Evolutionary conservation across 352 stramenopile species (phyloP).

Genomic region (Blastocystis sp.): DNA sequence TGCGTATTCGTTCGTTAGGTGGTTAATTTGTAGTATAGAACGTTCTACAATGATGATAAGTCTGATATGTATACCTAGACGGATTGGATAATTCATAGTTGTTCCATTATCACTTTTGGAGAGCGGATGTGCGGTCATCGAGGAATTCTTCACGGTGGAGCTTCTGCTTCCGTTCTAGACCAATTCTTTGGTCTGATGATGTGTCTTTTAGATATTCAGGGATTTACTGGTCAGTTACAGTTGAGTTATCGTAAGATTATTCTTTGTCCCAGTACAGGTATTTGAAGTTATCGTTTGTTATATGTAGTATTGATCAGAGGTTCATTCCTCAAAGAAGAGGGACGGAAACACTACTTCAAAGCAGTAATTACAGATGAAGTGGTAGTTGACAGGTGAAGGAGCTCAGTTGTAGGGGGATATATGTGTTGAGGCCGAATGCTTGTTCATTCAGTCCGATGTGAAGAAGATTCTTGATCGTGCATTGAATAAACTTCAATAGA

Average conservation of each 20-base stretch:
- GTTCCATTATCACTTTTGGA: constrained; percentile 38
- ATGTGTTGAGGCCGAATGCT: constrained; percentile 44
- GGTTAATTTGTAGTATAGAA: neutral
- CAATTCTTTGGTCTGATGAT: constrained; percentile 61
- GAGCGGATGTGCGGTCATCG: constrained; percentile 42
- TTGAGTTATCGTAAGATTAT: constrained; percentile 55
- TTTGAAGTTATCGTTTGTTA: neutral
- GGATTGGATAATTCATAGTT: neutral
- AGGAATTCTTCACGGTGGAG: constrained; percentile 53
- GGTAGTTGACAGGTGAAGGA: neutral
- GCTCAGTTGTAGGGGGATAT: neutral
- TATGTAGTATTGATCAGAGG: constrained; percentile 22
- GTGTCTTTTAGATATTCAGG: constrained; percentile 21
- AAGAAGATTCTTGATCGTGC: constrained; percentile 26
- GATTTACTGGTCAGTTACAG: constrained; percentile 45
- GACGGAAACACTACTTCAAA: constrained; percentile 54
- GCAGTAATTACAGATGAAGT: constrained; percentile 34
- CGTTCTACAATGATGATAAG: constrained; percentile 15
- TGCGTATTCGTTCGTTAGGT: neutral
- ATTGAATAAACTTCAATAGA: constrained; percentile 10
- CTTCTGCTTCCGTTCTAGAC: constrained; percentile 24
- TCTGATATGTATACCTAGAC: neutral
- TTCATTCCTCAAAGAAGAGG: neutral
- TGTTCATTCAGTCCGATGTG: constrained; percentile 55
- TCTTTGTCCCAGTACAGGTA: constrained; percentile 40